Evolutionary conservation across 1,284 basidiomycete genomes (phyloP), one percentile per base, ranked within the genome.

Genomic region (Puccinia novopanici): DNA sequence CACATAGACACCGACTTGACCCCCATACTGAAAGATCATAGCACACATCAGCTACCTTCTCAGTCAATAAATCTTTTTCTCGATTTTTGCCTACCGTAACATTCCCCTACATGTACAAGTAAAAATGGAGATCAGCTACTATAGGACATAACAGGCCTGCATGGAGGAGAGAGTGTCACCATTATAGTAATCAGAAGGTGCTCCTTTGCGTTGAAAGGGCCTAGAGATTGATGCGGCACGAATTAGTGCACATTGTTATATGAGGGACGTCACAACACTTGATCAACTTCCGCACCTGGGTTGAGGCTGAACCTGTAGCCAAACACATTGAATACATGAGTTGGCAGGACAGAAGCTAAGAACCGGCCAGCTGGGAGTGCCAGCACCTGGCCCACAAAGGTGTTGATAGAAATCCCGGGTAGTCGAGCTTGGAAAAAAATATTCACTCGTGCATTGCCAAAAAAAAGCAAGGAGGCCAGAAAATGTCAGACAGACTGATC

Each of bases 341-440:
- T 90, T 0, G 92, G 93, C 17, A 94, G 89, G 81, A 89, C 84
- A 74, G 86, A 88, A 82, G 90, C 91, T 45, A 93, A 86, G 70
- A 87, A 86, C 84, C 90, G 92, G 74, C 92, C 93, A 54, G 90
- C 83, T 0, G 93, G 93, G 15, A 93, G 87, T 48, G 91, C 87
- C 63, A 84, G 75, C 19, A 84, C 73, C 65, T 83, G 83, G 6
- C 83, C 82, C 19, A 82, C 84, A 65, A 82, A 78, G n/a, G 75
- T 77, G 24, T 80, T 82, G 82, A 82, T 34, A 68, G 81, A 52
- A 50, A 79, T 79, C 17, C 76, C 76, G 10, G 76, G 76, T 34
- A 79, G 61, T 50, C 76, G 76, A 27, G 76, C 76, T 61, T 70
- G 67, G 42, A 79, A 79, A 76, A 82, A 63, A 68, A 79, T 70